Evolutionary conservation across 768 basidiomycete genomes (phyloP), one percentile per base, ranked within the genome.

Genomic region (Lyophyllum semitale): DNA sequence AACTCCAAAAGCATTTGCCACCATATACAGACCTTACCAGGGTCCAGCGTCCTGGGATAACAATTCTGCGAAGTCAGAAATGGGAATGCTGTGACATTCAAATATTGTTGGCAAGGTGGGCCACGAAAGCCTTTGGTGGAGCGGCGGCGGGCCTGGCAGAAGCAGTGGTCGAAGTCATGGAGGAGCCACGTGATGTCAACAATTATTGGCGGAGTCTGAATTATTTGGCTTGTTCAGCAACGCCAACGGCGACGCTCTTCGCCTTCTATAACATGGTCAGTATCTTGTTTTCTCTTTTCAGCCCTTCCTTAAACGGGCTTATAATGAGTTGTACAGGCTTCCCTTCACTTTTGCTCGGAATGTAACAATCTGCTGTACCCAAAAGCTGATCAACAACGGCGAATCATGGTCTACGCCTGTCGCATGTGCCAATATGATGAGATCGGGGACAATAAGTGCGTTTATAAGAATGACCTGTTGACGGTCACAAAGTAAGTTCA

Each of bases 361-460:
- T 96, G 94, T 79, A 95, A 95, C 76, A 96, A 97, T 68, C 81
- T 97, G 26, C 80, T 97, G 49, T 95, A 96, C 70, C 94, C 94
- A 20, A 88, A 95, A 74, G 95, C 92, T 40, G 95, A 97, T 72
- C 85, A 84, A 53, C 81, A 87, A 58, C 87, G 94, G 44, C 82
- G 89, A 43, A 84, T 89, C 51, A 88, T 98, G 83, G 84, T 95
- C 40, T 95, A 95, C 62, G 88, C 88, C 1, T 98, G 95, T 68
- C 83, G 94, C 47, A 97, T 96, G 66, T 98, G 95, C 70, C 71
- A 77, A 1, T 93, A 90, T 69, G 87, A 91, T 60, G 93, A 97
- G 72, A 83, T 86, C 57, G 86, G 88, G 23, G 87, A 90, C 18
- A 93, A 94, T 69, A 86, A 87, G 63, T 93, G 92, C 65, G 95